Percentiles rank a stretch among this genome's conserved stretches.
These are phyloP conservation scores for Hansfordia pulvinata DNA, from an alignment of 2,329 filamentous ascomycete species.

Conservation along the genomic window DNA sequence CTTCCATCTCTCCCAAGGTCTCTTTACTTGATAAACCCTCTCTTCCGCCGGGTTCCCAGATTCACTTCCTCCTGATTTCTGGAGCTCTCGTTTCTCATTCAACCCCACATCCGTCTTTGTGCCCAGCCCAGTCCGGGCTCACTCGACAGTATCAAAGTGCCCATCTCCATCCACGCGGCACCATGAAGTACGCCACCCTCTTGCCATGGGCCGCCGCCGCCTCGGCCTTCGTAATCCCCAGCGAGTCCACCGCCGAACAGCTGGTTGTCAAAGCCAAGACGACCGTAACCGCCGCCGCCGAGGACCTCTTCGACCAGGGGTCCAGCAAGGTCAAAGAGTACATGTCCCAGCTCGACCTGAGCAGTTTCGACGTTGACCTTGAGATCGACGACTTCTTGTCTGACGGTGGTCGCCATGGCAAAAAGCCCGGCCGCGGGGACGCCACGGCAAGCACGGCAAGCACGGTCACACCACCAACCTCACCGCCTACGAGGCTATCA, in stretches of 20 bases:
- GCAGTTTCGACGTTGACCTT: slow-evolving; percentile 4
- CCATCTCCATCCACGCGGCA: too few relatives aligned
- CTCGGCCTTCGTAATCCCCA: slow-evolving; percentile 13
- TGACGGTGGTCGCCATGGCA: neutral
- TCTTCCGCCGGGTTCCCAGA: too few relatives aligned
- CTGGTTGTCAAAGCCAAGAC: slow-evolving; percentile 11
- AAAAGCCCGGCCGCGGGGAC: slow-evolving; percentile 4
- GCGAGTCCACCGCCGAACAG: slow-evolving; percentile 13
- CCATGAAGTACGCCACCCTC: slow-evolving; percentile 11
- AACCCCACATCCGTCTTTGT: too few relatives aligned
- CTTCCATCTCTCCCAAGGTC: too few relatives aligned
- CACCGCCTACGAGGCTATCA: slow-evolving; percentile 72
- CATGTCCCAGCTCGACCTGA: slow-evolving; percentile 6
- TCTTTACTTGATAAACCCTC: too few relatives aligned
- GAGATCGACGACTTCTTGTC: slow-evolving; percentile 9
- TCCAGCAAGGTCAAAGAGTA: slow-evolving; percentile 5
- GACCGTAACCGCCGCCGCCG: slow-evolving; percentile 6
- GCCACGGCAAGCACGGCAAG: slow-evolving; percentile 13
- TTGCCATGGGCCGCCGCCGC: slow-evolving; percentile 10
- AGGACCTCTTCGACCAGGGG: slow-evolving; percentile 6
- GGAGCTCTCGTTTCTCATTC: too few relatives aligned
- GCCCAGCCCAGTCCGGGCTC: too few relatives aligned
- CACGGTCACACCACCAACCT: slow-evolving; percentile 39
- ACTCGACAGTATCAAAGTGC: too few relatives aligned
- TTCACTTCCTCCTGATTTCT: too few relatives aligned